These are phyloP conservation scores for Cubamyces sp. DNA, from an alignment of 768 basidiomycete species.

Conservation along the genomic window DNA sequence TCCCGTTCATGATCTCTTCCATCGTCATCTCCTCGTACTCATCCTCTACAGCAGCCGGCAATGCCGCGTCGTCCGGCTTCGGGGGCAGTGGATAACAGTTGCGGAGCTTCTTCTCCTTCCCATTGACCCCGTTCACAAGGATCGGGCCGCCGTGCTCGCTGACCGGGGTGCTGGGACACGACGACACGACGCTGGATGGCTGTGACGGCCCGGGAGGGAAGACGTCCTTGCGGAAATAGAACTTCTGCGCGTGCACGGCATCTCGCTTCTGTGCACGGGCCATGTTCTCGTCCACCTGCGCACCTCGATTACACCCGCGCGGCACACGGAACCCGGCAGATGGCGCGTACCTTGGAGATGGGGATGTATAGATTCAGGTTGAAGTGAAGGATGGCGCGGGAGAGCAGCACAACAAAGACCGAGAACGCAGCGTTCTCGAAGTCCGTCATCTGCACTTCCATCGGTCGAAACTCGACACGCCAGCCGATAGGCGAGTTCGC, in stretches of 20 bases:
- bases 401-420: conserved; percentile 92
- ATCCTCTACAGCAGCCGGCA: conserved; percentile 58
- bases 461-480: conserved; percentile 97
- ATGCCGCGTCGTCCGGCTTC: conserved; percentile 49
- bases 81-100: conserved; percentile 74
- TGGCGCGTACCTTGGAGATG: conserved; percentile 79
- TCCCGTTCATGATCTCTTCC: conserved; percentile 94
- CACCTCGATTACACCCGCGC: conserved; percentile 1
- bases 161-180: conserved; percentile 28
- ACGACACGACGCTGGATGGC: conserved; percentile 36
- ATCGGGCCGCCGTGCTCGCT: conserved; percentile 26
- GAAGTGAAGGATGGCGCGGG: conserved; percentile 90
- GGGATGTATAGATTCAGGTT: conserved; percentile 95
- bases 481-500: conserved; percentile 92
- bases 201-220: conserved; percentile 49
- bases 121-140: conserved; percentile 31
- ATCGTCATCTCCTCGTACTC: conserved; percentile 94
- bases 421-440: conserved; percentile 98
- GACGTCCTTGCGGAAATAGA: conserved; percentile 89
- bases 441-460: conserved; percentile 99
- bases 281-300: conserved; percentile 98
- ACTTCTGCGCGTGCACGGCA: conserved; percentile 73
- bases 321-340: not conserved
- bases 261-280: conserved; percentile 81
- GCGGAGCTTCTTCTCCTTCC: conserved; percentile 66